phyloP scores from a whole-genome alignment of 345 rosid genomes.

The Dimocarpus longan region DNA sequence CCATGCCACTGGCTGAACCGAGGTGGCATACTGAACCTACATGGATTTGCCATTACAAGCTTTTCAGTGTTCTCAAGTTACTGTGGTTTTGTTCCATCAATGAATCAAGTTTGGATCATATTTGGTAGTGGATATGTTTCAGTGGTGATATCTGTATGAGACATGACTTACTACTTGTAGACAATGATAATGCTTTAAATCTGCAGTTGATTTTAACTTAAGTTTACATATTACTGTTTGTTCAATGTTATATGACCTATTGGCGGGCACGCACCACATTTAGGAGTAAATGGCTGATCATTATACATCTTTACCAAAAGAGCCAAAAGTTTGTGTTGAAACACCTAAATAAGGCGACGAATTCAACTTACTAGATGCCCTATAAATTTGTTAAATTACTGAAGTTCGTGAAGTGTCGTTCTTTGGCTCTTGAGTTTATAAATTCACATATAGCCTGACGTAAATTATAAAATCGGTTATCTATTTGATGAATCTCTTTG shows the following conservation, averaged over 20 bases:
- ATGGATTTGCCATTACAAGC: neutral
- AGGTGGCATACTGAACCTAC: neutral
- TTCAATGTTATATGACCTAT: neutral
- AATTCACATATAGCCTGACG: too few species aligned
- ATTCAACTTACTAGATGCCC: too few species aligned
- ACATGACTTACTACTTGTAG: neutral
- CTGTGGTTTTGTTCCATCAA: neutral
- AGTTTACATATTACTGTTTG: neutral
- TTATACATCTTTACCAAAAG: too few species aligned
- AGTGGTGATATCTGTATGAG: neutral
- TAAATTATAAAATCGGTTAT: too few species aligned
- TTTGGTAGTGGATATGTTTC: constrained; percentile 5
- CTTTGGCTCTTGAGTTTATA: neutral
- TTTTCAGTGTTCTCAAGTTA: constrained; percentile 1
- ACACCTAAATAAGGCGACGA: too few species aligned
- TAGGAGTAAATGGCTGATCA: too few species aligned
- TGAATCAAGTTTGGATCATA: neutral
- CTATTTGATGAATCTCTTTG: too few species aligned
- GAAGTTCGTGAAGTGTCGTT: too few species aligned
- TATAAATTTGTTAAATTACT: too few species aligned
- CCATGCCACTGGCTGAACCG: neutral
- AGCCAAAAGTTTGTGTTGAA: too few species aligned
- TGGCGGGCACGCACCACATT: neutral
- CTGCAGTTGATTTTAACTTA: neutral
- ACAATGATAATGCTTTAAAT: neutral